Evolutionary conservation across 2,329 filamentous ascomycete genomes (phyloP).

Genomic region (Sphaerulina vaccinii): DNA sequence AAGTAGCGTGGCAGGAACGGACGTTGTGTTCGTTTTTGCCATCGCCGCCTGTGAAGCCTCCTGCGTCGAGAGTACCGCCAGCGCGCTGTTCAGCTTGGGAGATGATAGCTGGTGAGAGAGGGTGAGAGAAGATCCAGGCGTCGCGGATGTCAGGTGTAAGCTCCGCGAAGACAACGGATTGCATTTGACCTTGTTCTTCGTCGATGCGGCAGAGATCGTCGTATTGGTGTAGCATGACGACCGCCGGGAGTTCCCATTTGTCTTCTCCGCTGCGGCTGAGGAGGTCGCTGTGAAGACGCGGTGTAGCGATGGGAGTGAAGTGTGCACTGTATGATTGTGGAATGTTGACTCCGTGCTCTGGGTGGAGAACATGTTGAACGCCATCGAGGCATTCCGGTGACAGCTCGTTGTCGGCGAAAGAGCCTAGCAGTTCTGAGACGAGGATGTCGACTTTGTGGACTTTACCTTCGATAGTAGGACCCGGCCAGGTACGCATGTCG

Average conservation of each 20-base stretch:
- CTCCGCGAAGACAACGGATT: slow-evolving; percentile 15
- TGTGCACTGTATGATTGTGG: slow-evolving; percentile 91
- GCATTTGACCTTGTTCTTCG: background rate
- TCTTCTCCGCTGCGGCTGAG: slow-evolving; percentile 59
- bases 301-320: slow-evolving; percentile 85
- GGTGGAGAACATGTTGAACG: slow-evolving; percentile 83
- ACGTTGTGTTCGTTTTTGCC: slow-evolving; percentile 90
- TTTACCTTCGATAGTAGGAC: slow-evolving; percentile 59
- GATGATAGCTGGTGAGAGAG: slow-evolving; percentile 61
- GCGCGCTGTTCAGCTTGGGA: slow-evolving; percentile 56
- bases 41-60: slow-evolving; percentile 71
- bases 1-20: slow-evolving; percentile 73
- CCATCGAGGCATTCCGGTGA: slow-evolving; percentile 96
- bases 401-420: slow-evolving; percentile 95
- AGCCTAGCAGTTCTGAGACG: slow-evolving; percentile 89
- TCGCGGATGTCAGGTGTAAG: slow-evolving; percentile 59
- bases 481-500: slow-evolving; percentile 96
- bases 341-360: slow-evolving; percentile 84
- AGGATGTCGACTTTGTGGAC: slow-evolving; percentile 81
- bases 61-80: slow-evolving; percentile 65
- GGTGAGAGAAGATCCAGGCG: slow-evolving; percentile 79
- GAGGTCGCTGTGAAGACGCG: slow-evolving; percentile 81
- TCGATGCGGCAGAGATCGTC: slow-evolving; percentile 68
- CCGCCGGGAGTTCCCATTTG: slow-evolving; percentile 88
- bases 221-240: slow-evolving; percentile 86